Percentiles rank a stretch among this genome's conserved stretches.
phyloP scores from a whole-genome alignment of 2,329 filamentous ascomycete genomes.

The Botrytis tulipae region DNA sequence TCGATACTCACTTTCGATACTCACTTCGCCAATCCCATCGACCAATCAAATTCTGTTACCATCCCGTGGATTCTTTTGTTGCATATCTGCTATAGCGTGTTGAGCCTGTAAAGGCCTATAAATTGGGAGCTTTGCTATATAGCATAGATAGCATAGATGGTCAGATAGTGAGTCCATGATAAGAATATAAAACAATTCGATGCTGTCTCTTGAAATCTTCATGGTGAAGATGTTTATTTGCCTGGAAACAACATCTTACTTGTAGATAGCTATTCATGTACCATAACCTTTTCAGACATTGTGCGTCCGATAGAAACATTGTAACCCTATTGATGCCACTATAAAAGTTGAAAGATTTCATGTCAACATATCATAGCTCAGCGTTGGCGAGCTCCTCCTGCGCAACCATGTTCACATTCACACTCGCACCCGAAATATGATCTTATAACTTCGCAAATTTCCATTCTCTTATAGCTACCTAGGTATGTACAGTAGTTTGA shows the following conservation, averaged over 20 bases:
- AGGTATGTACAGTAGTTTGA: not conserved
- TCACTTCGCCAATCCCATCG: not conserved
- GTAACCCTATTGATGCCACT: not conserved
- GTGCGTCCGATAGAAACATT: too few species aligned
- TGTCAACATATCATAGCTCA: not conserved
- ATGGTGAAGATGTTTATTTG: not conserved
- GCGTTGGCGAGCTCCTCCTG: not conserved
- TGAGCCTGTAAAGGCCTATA: not conserved
- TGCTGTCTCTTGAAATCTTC: not conserved
- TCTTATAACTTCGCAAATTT: not conserved
- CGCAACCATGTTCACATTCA: not conserved
- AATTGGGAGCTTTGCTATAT: not conserved
- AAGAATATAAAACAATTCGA: accelerated
- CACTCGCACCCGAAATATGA: not conserved
- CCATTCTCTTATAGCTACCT: not conserved
- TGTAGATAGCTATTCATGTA: too few species aligned
- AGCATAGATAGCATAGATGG: not conserved
- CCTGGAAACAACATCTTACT: too few species aligned
- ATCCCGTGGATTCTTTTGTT: not conserved
- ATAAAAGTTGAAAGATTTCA: not conserved
- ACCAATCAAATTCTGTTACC: not conserved
- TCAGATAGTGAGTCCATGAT: not conserved
- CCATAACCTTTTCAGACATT: too few species aligned
- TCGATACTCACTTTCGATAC: not conserved
- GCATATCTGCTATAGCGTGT: not conserved